Evolutionary conservation across 306 rosid genomes (phyloP), one percentile per base, ranked within the genome.

Genomic region (Crataegus laevigata): DNA sequence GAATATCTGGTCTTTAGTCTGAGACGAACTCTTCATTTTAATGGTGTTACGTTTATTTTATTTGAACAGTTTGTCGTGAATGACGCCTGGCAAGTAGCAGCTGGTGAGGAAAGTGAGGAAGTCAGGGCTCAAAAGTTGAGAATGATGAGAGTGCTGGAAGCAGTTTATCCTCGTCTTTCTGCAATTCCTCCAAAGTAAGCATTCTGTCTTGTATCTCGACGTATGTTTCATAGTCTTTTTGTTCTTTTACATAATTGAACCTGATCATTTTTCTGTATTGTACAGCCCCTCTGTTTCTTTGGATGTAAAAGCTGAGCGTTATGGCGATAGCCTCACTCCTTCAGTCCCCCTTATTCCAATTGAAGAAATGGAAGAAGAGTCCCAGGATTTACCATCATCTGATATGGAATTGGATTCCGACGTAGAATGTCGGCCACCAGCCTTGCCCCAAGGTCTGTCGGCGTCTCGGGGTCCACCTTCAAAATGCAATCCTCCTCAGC

Each of bases 51-150:
- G 32, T 21, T 68, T 22, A 24, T 64, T 25, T 21, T 66, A 13
- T 19, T 71, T 38, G 24, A 55, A 58, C 87, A 93, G 97, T 22
- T 89, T 84, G 68, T 66, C 66, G 28, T 80, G 73, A 71, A 68
- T 66, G 6, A 8, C 51, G 15, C 77, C 51, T 93, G 97, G 98
- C 19, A 10, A 11, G 87, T 93, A n/a, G 91, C 68, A 1, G 87
- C 91, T 8, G 98, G 97, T 22, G 93, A 91, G 80, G 88, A 88
- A 68, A 91, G 98, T 72, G 69, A 15, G 45, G 98, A 91, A 79
- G 80, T 59, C 61, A 38, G 71, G 43, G 52, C 71, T 68, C 89
- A 91, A 65, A 88, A 79, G 60, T 58, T 30, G 15, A 85, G 97
- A 69, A 91, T 82, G 81, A 50, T 50, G 80, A 75, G 81, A 76